Conservation (phyloP, 768 basidiomycete genomes). For the Mrakia gelida region DNA sequence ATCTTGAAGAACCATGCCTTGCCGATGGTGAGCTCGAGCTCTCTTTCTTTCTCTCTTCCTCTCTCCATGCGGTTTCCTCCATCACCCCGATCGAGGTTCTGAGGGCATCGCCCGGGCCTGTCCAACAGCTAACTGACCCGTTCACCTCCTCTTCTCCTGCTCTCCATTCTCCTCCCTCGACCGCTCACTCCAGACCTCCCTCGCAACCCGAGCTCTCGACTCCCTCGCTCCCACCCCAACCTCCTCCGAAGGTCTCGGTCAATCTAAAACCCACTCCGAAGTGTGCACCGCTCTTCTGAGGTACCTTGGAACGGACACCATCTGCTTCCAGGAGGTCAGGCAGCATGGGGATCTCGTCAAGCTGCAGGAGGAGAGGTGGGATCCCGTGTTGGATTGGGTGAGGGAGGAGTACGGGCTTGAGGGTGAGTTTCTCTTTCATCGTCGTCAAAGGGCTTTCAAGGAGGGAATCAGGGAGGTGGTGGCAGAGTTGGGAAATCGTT, state of each 20-base stretch:
- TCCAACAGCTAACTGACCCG: no score
- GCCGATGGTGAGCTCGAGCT: slow-evolving; percentile 72
- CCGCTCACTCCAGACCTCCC: slow-evolving; percentile 62
- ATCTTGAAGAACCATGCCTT: slow-evolving; percentile 83
- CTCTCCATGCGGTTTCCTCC: no score
- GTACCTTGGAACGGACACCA: slow-evolving; percentile 91
- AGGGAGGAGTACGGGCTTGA: slow-evolving; percentile 61
- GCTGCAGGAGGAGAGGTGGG: slow-evolving; percentile 80
- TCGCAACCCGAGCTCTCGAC: slow-evolving; percentile 84
- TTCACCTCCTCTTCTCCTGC: background rate
- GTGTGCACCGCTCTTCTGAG: slow-evolving; percentile 66
- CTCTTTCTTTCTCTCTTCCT: background rate
- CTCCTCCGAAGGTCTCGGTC: slow-evolving; percentile 1
- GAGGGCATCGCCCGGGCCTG: no score
- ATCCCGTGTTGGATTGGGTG: slow-evolving; percentile 78
- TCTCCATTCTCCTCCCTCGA: background rate
- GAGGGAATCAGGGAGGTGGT: no score
- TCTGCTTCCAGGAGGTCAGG: slow-evolving; percentile 79
- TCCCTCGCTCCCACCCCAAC: slow-evolving; percentile 35
- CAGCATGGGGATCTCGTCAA: slow-evolving; percentile 63
- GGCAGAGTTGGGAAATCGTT: no score
- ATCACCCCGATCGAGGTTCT: no score
- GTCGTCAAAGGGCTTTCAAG: no score
- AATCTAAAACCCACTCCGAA: slow-evolving; percentile 49
- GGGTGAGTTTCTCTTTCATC: slow-evolving; percentile 8